Evolutionary conservation across 2,329 filamentous ascomycete genomes (phyloP), one percentile per base, ranked within the genome.

Genomic region (Thyridium curvatum): DNA sequence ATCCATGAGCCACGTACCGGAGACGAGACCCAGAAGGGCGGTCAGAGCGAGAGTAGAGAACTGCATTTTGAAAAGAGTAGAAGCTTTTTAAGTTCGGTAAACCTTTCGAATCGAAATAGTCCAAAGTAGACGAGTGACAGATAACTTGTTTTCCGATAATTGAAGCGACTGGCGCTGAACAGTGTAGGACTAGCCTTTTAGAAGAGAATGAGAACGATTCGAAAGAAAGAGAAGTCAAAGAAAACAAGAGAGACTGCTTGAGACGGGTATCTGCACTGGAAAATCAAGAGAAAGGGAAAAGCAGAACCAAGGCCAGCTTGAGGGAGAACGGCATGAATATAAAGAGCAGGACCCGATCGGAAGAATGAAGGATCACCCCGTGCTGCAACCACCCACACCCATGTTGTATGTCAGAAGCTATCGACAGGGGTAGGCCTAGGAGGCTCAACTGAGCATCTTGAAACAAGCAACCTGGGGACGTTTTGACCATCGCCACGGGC

Each of bases 111-210:
- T 12, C 12, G 32, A 30, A 31, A 26, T 37, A 3, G 16, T 37
- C 6, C 6, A 32, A 26, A 51, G 41, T 46, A 61, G 51, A n/a
- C 51, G 52, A 58, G 51, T 42, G 46, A 44, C 43, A 46, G 41
- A 43, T 40, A 46, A 41, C 39, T 40, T 46, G 15, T 30, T 31
- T 17, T 16, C 26, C 21, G 18, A 49, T 46, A 52, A 41, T 29
- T 34, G 46, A 44, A 62, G 69, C 69, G 68, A 60, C 67, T 71
- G 26, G 68, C 68, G 67, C 68, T 68, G 50, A 41, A 52, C 40
- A 54, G 35, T 35, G 43, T 48, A 72, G 69, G 69, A 63, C 69
- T 71, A 68, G 69, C 69, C 69, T 68, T n/a, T 39, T 46, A 39
- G 43, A 49, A 49, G 52, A 59, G 56, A 40, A 56, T 52, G 50